These are phyloP conservation scores for Talaromyces sp. DNA, from an alignment of 2,329 filamentous ascomycete genomes.

Conservation along the genomic window DNA sequence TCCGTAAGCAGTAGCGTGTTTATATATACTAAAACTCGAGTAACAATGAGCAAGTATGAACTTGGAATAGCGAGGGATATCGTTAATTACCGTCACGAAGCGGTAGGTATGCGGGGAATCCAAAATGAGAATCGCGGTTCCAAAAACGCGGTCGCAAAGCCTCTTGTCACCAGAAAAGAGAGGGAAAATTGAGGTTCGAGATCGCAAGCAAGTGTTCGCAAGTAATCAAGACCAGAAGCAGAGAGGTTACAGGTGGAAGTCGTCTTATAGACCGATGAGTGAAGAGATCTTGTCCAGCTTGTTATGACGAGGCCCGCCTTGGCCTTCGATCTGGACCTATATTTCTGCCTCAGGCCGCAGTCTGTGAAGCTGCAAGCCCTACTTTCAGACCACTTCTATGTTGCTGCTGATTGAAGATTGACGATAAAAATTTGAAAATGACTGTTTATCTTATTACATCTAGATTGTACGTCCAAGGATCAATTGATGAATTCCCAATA, in stretches of 20 bases:
- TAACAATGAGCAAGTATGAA: neutral
- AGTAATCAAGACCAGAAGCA: neutral
- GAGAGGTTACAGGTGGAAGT: neutral
- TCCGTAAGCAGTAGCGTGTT: neutral
- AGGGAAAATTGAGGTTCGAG: neutral
- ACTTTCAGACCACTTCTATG: neutral
- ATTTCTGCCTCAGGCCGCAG: conserved; percentile 1
- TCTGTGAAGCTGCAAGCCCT: neutral
- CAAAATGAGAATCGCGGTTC: neutral
- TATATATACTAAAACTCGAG: neutral
- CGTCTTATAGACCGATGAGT: too few relatives aligned
- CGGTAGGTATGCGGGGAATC: neutral
- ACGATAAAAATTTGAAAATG: neutral
- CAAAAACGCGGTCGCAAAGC: neutral
- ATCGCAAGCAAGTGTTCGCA: neutral
- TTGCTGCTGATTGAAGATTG: neutral
- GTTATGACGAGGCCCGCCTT: neutral
- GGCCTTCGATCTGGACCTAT: neutral
- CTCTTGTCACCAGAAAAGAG: neutral
- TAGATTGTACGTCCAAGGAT: neutral
- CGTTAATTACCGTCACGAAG: conserved; percentile 7
- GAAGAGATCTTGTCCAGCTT: neutral
- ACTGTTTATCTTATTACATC: neutral
- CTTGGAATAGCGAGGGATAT: neutral
- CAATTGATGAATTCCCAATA: neutral